phyloP scores from a whole-genome alignment of 2,329 filamentous ascomycete genomes.

The Colletotrichum acutatum region DNA sequence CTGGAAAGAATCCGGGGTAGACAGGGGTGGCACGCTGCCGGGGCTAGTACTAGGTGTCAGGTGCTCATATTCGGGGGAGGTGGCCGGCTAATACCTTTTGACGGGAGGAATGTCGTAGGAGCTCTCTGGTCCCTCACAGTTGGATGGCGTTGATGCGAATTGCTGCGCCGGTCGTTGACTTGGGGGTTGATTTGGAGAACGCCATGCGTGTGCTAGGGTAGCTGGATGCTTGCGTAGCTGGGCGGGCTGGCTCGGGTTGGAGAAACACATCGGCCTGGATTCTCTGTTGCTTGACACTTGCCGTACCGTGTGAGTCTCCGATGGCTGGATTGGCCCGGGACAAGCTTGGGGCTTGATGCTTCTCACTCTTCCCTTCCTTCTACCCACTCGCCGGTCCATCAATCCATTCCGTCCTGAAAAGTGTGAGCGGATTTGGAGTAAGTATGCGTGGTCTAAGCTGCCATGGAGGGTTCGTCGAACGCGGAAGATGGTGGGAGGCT shows the following conservation, averaged over 20 bases:
- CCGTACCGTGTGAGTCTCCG: conserved; percentile 24
- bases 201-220: background rate
- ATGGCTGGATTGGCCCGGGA: background rate
- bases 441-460: conserved; percentile 16
- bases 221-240: background rate
- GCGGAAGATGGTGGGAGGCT: conserved; percentile 4
- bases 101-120: background rate
- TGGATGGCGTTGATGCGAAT: background rate
- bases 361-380: background rate
- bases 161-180: background rate
- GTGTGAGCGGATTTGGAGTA: conserved; percentile 18
- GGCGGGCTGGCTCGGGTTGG: conserved; percentile 12
- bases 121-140: background rate
- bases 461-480: conserved; percentile 32
- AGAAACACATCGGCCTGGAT: background rate
- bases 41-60: conserved; percentile 30
- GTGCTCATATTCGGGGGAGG: conserved; percentile 24
- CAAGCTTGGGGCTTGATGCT: background rate
- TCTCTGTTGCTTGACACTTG: background rate
- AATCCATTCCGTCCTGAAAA: background rate
- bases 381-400: background rate
- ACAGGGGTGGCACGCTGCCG: conserved; percentile 25
- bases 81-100: conserved; percentile 9
- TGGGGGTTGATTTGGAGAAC: conserved; percentile 30
- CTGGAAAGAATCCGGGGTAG: conserved; percentile 33